Conservation (phyloP, 345 rosid genomes). For the Sisymbrium irio region DNA sequence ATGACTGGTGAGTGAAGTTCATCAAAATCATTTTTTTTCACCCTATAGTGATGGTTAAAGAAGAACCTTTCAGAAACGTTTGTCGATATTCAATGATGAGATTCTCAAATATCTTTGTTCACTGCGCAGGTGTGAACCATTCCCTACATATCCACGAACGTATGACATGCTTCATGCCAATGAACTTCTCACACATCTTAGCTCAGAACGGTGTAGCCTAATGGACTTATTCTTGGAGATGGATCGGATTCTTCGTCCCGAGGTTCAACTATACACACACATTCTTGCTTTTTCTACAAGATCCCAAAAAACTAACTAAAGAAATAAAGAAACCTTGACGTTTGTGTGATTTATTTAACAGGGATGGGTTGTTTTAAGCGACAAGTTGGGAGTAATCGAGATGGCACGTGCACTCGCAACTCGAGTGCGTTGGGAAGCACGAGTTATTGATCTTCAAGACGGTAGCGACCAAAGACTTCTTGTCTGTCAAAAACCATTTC, state of each 20-base stretch:
- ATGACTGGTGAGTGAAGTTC: conserved; percentile 70
- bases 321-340: neutral
- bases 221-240: conserved; percentile 85
- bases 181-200: conserved; percentile 74
- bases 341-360: conserved; percentile 27
- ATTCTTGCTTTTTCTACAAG: neutral
- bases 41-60: neutral
- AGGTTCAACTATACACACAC: conserved; percentile 48
- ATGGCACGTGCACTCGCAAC: conserved; percentile 73
- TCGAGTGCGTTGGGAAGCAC: conserved; percentile 94
- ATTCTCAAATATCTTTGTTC: neutral
- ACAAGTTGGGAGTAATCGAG: conserved; percentile 74
- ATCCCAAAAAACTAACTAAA: neutral
- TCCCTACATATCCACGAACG: conserved; percentile 96
- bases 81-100: neutral
- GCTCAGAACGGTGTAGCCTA: conserved; percentile 60
- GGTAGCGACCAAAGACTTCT: conserved; percentile 95
- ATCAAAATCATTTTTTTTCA: neutral
- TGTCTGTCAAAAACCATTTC: conserved; percentile 90
- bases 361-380: conserved; percentile 93
- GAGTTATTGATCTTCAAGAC: conserved; percentile 90
- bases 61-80: neutral
- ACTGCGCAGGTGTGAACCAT: conserved; percentile 83
- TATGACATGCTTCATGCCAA: conserved; percentile 95
- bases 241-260: conserved; percentile 95